Evolutionary conservation across 177 flowering plant genomes (phyloP).

Genomic region (Tripterygium wilfordii): DNA sequence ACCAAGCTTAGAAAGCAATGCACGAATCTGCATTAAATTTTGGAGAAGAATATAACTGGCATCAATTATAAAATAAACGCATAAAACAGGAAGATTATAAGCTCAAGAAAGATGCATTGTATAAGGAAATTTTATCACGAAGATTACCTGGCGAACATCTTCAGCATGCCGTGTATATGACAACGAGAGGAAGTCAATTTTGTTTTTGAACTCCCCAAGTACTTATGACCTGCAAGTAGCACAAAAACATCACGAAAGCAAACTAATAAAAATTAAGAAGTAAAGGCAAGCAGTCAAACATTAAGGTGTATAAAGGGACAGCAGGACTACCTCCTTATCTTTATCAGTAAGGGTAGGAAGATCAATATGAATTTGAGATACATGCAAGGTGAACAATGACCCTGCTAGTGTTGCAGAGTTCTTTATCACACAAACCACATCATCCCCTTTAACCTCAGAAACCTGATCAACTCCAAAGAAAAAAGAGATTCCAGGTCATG

Average conservation of each 20-base stretch:
- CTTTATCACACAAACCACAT: slow-evolving; percentile 79
- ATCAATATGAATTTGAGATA: slow-evolving; percentile 76
- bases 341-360: slow-evolving; percentile 83
- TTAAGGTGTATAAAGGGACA: neutral
- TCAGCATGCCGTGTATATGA: slow-evolving; percentile 68
- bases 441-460: slow-evolving; percentile 62
- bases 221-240: slow-evolving; percentile 49
- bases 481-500: neutral
- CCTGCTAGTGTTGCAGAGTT: slow-evolving; percentile 87
- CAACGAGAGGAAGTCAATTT: slow-evolving; percentile 60
- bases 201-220: slow-evolving; percentile 58
- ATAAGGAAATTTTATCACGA: too few relatives aligned
- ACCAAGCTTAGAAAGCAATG: slow-evolving; percentile 66
- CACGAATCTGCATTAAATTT: slow-evolving; percentile 36
- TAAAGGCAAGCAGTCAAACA: neutral
- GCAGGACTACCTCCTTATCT: slow-evolving; percentile 70
- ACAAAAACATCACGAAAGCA: neutral
- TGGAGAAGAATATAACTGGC: neutral
- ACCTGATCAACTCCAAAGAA: slow-evolving; percentile 47
- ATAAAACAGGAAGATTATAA: too few relatives aligned
- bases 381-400: slow-evolving; percentile 80
- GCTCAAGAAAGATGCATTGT: too few relatives aligned
- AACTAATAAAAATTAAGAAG: neutral
- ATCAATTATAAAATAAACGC: neutral
- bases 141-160: slow-evolving; percentile 61